A percentile compares a stretch with the other conserved stretches of the same genome.
Evolutionary conservation across 2,329 filamentous ascomycete species (phyloP).

Genomic region (Phyllosticta citriasiana): DNA sequence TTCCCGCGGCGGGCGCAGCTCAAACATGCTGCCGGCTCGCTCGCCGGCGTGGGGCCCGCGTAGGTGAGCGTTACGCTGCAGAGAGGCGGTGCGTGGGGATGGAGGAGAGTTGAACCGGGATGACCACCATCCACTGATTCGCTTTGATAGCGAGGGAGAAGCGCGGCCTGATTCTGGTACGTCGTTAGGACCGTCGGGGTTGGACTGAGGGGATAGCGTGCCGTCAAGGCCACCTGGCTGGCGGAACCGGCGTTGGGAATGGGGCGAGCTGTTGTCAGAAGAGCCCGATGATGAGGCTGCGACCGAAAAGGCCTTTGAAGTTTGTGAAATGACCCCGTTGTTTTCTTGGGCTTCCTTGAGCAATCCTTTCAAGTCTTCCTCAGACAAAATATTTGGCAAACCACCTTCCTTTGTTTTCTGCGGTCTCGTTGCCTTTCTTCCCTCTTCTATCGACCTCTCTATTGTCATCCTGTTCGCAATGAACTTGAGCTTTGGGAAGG

Average conservation of each 20-base stretch:
- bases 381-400: slow-evolving; percentile 31
- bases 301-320: slow-evolving; percentile 17
- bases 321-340: slow-evolving; percentile 19
- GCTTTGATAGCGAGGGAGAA: slow-evolving; percentile 6
- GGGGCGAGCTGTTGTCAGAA: slow-evolving; percentile 21
- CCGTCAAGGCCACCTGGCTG: background rate
- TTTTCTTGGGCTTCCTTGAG: slow-evolving; percentile 25
- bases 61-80: slow-evolving; percentile 6
- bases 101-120: slow-evolving; percentile 17
- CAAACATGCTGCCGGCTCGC: slow-evolving; percentile 27
- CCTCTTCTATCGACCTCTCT: slow-evolving; percentile 57
- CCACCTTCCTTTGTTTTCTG: slow-evolving; percentile 21
- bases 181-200: background rate
- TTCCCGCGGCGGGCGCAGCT: slow-evolving; percentile 22
- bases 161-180: background rate
- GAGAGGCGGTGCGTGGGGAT: background rate
- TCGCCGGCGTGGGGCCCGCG: slow-evolving; percentile 14
- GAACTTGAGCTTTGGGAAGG: slow-evolving; percentile 88
- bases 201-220: background rate
- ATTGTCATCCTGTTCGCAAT: slow-evolving; percentile 77
- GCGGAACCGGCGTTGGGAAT: background rate
- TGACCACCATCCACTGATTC: slow-evolving; percentile 27
- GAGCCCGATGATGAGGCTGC: slow-evolving; percentile 22
- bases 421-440: slow-evolving; percentile 36
- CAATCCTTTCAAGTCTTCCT: slow-evolving; percentile 36